Conservation (phyloP, 352 stramenopile species). For the Globisporangium cylindrosporum region DNA sequence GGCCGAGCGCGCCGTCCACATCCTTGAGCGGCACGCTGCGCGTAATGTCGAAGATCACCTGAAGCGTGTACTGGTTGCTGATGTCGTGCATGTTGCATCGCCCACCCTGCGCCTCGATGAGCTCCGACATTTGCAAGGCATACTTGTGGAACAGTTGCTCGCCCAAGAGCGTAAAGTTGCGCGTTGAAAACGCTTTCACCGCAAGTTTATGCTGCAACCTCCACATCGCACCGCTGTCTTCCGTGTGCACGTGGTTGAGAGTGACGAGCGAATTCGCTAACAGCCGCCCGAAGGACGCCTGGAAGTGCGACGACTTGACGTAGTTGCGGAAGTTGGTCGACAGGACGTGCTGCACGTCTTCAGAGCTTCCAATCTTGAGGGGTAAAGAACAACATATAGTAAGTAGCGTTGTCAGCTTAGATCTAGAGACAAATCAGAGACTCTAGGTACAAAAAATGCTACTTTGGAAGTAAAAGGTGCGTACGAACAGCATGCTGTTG, state of each 20-base stretch:
- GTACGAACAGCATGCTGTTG: constrained; percentile 52
- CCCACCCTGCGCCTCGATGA: background rate
- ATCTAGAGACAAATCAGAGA: no score
- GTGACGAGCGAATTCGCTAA: constrained; percentile 67
- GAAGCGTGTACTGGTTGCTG: constrained; percentile 44
- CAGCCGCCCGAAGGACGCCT: constrained; percentile 55
- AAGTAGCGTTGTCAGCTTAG: no score
- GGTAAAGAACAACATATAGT: no score
- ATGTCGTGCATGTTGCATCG: constrained; percentile 48
- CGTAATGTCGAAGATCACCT: constrained; percentile 54
- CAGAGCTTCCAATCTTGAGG: constrained; percentile 36
- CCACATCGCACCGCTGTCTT: background rate
- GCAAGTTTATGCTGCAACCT: background rate
- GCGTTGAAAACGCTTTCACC: background rate
- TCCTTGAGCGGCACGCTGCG: constrained; percentile 42
- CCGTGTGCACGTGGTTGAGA: constrained; percentile 41
- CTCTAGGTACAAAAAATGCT: no score
- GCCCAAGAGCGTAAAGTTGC: background rate
- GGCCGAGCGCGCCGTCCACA: constrained; percentile 21
- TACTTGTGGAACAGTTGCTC: background rate
- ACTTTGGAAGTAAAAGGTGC: background rate
- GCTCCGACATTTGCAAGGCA: background rate
- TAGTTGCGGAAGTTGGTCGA: constrained; percentile 66
- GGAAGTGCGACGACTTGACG: constrained; percentile 55
- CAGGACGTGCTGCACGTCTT: constrained; percentile 66